Evolutionary conservation across 805 yeast genomes (phyloP).

Genomic region (Scheffersomyces amazonensis): DNA sequence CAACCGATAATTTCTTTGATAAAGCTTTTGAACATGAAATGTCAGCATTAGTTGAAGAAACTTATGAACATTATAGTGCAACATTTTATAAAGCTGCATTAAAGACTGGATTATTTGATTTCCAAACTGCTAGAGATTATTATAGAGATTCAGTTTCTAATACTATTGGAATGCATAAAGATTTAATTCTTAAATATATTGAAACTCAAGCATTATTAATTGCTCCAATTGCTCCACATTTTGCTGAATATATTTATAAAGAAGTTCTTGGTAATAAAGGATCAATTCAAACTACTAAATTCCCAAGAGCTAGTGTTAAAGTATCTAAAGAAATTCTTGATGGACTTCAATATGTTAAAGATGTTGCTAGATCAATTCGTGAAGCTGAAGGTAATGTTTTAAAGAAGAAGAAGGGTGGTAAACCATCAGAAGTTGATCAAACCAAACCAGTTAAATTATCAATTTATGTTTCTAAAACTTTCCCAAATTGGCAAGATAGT

Average conservation of each 20-base stretch:
- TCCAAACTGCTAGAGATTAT: conserved; percentile 93
- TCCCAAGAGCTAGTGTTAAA: conserved; percentile 76
- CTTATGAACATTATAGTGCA: conserved; percentile 64
- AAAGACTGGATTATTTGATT: conserved; percentile 88
- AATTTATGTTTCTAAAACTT: conserved; percentile 73
- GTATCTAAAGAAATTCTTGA: conserved; percentile 60
- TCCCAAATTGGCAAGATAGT: conserved; percentile 66
- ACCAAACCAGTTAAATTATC: conserved; percentile 71
- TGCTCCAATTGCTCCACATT: conserved; percentile 95
- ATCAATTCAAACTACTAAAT: conserved; percentile 69
- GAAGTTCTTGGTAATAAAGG: conserved; percentile 68
- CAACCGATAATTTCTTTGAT: conserved; percentile 67
- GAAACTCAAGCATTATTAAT: conserved; percentile 82
- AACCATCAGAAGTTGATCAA: conserved; percentile 70
- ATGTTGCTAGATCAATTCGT: conserved; percentile 78
- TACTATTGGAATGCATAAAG: conserved; percentile 70
- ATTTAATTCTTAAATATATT: conserved; percentile 75
- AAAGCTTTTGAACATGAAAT: conserved; percentile 90
- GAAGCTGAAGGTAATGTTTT: conserved; percentile 86
- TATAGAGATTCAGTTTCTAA: conserved; percentile 77
- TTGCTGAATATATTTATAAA: conserved; percentile 84
- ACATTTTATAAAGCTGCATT: conserved; percentile 87
- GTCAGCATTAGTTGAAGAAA: conserved; percentile 73
- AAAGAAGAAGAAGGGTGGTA: conserved; percentile 80
- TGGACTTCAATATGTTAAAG: conserved; percentile 77